Evolutionary conservation across 1,284 basidiomycete genomes (phyloP).

Genomic region (Macrocybe sp.): DNA sequence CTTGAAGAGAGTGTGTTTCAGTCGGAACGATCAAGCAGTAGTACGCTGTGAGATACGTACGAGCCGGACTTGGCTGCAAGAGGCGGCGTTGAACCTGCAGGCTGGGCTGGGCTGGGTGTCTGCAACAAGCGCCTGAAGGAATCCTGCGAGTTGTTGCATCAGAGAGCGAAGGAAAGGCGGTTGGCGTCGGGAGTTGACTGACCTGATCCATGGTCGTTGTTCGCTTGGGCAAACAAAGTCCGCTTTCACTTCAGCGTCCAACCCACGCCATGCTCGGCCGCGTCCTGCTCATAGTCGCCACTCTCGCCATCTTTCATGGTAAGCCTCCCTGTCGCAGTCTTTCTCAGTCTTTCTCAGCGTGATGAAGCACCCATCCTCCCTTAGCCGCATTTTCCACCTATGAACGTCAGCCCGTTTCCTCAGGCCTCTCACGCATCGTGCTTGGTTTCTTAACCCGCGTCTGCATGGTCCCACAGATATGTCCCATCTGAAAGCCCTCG

Average conservation of each 20-base stretch:
- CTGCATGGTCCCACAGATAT: conserved; percentile 42
- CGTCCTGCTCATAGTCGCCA: conserved; percentile 39
- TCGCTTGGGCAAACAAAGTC: too few relatives aligned
- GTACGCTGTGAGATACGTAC: background rate
- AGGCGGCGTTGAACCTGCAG: conserved; percentile 13
- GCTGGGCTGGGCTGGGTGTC: conserved; percentile 16
- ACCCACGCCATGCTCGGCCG: conserved; percentile 38
- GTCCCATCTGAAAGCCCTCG: conserved; percentile 69
- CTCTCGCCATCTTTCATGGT: conserved; percentile 49
- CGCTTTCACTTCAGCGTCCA: background rate
- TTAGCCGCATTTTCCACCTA: conserved; percentile 44
- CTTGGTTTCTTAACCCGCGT: conserved; percentile 7
- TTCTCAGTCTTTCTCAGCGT: background rate
- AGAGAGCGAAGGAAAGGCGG: background rate
- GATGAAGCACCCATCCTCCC: background rate
- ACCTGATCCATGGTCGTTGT: conserved; percentile 24
- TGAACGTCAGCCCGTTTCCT: conserved; percentile 48
- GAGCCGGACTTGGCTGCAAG: conserved; percentile 22
- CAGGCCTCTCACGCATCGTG: background rate
- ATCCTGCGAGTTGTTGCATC: conserved; percentile 17
- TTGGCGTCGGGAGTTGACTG: background rate
- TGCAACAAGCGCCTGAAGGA: conserved; percentile 29
- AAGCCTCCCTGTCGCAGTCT: conserved; percentile 8
- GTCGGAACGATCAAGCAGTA: conserved; percentile 4
- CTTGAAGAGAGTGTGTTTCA: conserved; percentile 4